Base-by-base conservation (phyloP, 2,329 filamentous ascomycete species). In the Teratosphaeria nubilosa region DNA sequence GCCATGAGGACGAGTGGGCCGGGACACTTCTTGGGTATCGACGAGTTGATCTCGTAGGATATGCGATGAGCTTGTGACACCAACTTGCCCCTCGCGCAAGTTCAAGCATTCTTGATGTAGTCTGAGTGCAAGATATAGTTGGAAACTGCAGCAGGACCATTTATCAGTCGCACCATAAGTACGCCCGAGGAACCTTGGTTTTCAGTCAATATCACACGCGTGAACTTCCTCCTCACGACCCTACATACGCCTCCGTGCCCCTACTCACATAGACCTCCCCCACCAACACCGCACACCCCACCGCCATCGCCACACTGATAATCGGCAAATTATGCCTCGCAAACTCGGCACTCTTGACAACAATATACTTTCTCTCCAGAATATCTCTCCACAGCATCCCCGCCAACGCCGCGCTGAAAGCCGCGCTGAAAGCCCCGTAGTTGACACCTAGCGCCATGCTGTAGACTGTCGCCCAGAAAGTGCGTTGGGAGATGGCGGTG, bases 351-450 rank as follows among this genome's bases (percentile, higher is more conserved):
- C 79, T 76, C 2, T 77, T 72, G 0, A 90, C 85, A 37, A 75
- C 77, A 58, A 90, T 90, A 62, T 87, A 81, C 68, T 90, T 90
- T 30, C 85, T 76, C 0, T 70, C 73, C 0, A 90, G 76, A 20
- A 90, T 90, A 61, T 89, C 85, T 2, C 85, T 78, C 87, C 87
- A 90, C 0, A 90, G 73, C 9, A 90, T 76, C 1, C 86, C 87
- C 1, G 87, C 87, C 1, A 90, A 72, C 0, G 86, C 88, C 0
- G 86, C 86, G 62, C 84, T 87, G 64, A 90, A 88, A 0, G 85
- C 84, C 0, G 83, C 82, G 67, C 85, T 88, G 67, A 89, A 90
- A 0, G 86, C 87, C 3, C 86, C 86, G 59, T 85, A 90, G 69
- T 90, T 58, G 51, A 58, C 51, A 7, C 86, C 86, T 0, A 90